Percentiles rank a stretch among this genome's conserved stretches.
Conservation (phyloP, 2,329 filamentous ascomycete species). For the Aspergillus hortae region DNA sequence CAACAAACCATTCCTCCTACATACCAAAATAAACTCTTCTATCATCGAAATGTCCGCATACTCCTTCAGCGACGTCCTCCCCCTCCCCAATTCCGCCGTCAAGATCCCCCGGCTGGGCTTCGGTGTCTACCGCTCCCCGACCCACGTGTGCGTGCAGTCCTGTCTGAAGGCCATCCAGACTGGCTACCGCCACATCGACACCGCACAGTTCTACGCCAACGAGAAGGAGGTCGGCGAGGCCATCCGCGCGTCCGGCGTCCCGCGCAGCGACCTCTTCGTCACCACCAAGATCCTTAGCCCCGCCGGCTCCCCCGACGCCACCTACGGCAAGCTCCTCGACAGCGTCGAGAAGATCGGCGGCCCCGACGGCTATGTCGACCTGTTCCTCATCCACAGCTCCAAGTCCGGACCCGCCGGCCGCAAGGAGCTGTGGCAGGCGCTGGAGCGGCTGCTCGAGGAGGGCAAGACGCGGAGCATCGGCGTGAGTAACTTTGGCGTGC, state of each 20-base stretch:
- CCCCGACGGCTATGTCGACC: conserved; percentile 62
- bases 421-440: conserved; percentile 62
- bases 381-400: conserved; percentile 68
- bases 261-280: conserved; percentile 57
- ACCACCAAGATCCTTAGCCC: conserved; percentile 66
- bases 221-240: conserved; percentile 65
- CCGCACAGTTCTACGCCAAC: conserved; percentile 67
- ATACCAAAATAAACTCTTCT: not conserved
- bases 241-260: conserved; percentile 54
- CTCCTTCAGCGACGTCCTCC: conserved; percentile 46
- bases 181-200: conserved; percentile 55
- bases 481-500: conserved; percentile 68
- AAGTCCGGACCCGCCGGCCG: conserved; percentile 53
- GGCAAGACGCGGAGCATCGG: conserved; percentile 64
- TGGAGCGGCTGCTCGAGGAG: conserved; percentile 60
- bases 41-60: conserved; percentile 32
- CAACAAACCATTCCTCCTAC: not conserved
- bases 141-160: conserved; percentile 54
- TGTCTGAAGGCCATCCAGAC: conserved; percentile 53
- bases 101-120: conserved; percentile 67
- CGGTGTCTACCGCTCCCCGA: conserved; percentile 63
- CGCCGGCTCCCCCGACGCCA: conserved; percentile 52
- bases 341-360: conserved; percentile 62
- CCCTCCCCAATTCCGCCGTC: conserved; percentile 49
- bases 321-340: conserved; percentile 57